phyloP scores from a whole-genome alignment of 2,329 filamentous ascomycete species.

The Aspergillus alliaceus region DNA sequence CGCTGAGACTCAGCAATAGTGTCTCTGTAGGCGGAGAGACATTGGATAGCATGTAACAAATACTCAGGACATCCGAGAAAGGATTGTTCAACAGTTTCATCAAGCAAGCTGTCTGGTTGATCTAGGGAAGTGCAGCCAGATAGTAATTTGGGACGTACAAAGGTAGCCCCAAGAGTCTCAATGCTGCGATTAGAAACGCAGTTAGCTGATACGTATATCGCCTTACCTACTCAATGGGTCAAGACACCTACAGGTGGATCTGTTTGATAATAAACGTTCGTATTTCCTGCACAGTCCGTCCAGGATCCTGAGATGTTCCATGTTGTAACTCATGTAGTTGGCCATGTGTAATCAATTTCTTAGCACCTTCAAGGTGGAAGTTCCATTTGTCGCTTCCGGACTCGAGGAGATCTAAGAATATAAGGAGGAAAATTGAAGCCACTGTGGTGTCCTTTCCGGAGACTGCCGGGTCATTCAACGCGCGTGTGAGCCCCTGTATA shows the following conservation, averaged over 20 bases:
- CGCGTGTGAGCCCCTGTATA: slow-evolving; percentile 29
- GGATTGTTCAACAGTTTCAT: slow-evolving; percentile 32
- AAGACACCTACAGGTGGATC: slow-evolving; percentile 28
- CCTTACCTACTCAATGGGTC: too few relatives aligned
- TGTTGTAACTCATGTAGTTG: slow-evolving; percentile 7
- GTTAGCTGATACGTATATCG: not conserved
- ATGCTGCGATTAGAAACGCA: slow-evolving; percentile 21
- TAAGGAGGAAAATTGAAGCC: slow-evolving; percentile 35
- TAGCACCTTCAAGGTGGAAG: slow-evolving; percentile 33
- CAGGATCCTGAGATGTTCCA: slow-evolving; percentile 21
- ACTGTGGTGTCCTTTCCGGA: slow-evolving; percentile 29
- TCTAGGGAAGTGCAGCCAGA: slow-evolving; percentile 21
- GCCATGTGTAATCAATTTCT: slow-evolving; percentile 25
- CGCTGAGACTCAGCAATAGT: slow-evolving; percentile 11
- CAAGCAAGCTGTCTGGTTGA: slow-evolving; percentile 10
- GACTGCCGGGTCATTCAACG: slow-evolving; percentile 13
- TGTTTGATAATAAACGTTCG: slow-evolving; percentile 31
- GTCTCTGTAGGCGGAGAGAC: slow-evolving; percentile 28
- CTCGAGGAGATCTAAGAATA: slow-evolving; percentile 34
- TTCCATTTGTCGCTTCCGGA: slow-evolving; percentile 37
- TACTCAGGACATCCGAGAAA: slow-evolving; percentile 39
- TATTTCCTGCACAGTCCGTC: slow-evolving; percentile 28
- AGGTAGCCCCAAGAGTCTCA: slow-evolving; percentile 34
- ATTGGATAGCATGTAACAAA: slow-evolving; percentile 29
- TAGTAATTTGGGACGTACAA: slow-evolving; percentile 32